These are phyloP conservation scores for Posidonia australis DNA, from an alignment of 106 monocot species.

Conservation along the genomic window DNA sequence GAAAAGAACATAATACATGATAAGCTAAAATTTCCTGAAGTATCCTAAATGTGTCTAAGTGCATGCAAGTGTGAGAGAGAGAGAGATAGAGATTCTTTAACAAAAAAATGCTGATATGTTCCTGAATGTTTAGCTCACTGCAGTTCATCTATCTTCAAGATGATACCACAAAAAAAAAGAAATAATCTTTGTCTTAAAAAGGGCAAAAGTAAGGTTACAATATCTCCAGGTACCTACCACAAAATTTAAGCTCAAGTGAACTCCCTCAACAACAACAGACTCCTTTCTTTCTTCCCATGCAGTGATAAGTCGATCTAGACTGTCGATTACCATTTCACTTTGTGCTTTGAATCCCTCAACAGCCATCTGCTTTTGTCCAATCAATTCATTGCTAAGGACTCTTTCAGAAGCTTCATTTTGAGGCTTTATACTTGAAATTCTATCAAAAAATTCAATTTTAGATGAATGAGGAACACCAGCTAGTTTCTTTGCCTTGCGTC, in stretches of 20 bases:
- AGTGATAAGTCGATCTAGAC: conserved; percentile 85
- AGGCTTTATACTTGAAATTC: conserved; percentile 2
- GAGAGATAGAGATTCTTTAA: not conserved
- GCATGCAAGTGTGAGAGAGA: too few species aligned
- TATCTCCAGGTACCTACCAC: conserved; percentile 39
- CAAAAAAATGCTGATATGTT: not conserved
- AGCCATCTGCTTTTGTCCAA: conserved; percentile 32
- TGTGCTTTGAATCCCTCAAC: conserved; percentile 93
- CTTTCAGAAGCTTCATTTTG: not conserved
- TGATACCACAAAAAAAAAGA: too few species aligned
- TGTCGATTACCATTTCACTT: conserved; percentile 98
- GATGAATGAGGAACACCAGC: conserved; percentile 13
- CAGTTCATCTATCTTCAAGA: too few species aligned
- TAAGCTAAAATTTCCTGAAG: not conserved
- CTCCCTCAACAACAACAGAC: conserved; percentile 93
- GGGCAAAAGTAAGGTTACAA: not conserved
- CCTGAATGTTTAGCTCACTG: too few species aligned
- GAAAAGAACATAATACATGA: not conserved
- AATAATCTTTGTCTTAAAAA: not conserved
- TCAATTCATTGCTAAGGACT: conserved; percentile 22
- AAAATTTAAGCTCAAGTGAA: conserved; percentile 95
- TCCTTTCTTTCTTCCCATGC: conserved; percentile 93
- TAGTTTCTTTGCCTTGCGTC: conserved; percentile 49
- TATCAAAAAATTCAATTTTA: conserved; percentile 12
- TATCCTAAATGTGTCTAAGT: not conserved